Evolutionary conservation across 2,329 filamentous ascomycete species (phyloP), one percentile per base, ranked within the genome.

Genomic region (Diaporthe vaccinii): DNA sequence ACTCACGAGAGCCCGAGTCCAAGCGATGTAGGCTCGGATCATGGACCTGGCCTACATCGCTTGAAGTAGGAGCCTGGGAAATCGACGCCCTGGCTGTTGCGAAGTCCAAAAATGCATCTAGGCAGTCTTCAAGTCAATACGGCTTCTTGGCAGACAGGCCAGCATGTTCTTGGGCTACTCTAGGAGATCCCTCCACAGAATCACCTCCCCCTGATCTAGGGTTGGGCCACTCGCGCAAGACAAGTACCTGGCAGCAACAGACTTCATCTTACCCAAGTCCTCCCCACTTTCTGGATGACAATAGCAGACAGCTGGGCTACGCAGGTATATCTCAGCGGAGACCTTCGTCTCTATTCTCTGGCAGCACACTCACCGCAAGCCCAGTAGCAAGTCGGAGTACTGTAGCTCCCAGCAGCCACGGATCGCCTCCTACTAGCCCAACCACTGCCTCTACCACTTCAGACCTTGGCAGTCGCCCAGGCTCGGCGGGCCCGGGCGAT

Each of bases 341-440:
- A 14, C 57, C 73, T 10, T 76, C 75, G 8, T 73, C 69, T 55
- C 53, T 53, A 2, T 70, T 44, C 31, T 75, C 69, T 41, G 25
- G 36, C 36, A 49, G 51, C 22, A 57, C 46, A 25, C 53, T 65
- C 17, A 57, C 55, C n/a, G 68, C 28, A 15, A 75, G 75, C 31
- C 75, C 75, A n/a, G 68, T 22, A 31, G 46, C 61, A 51, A 75
- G 34, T 55, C 46, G 55, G 31, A 44, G 22, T 15, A 69, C 28
- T 20, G 34, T 41, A 22, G 28, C 51, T 25, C 69, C 61, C 10
- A 31, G 36, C 3, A 22, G 72, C 17, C 41, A 51, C 14, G 51
- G 28, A 17, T 76, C 75, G 14, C 68, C 73, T 14, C 72, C 72
- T 31, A 44, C 34, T 12, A 72, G 58, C 46, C 70, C 75, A 14